Evolutionary conservation across 202 grass and related monocot genomes (phyloP), one percentile per base, ranked within the genome.

Genomic region (Zizania palustris): DNA sequence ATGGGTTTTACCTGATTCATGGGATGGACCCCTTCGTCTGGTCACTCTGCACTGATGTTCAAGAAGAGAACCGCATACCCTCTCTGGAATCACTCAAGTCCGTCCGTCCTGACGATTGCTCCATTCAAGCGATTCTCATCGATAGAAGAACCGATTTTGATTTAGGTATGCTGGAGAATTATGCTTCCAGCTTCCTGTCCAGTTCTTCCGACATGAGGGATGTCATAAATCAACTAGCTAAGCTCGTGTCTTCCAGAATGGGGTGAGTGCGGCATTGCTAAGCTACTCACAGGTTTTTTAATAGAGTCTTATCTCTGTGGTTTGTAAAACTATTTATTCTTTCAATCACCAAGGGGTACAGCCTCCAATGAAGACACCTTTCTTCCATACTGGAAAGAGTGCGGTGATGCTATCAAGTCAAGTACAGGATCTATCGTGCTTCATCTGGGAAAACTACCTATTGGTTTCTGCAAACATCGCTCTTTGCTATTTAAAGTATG

Each of bases 21-120:
- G 96, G 95, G 34, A 90, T 98, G 87, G 91, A 98, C 65, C 91
- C 96, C 44, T 98, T 90, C 69, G 89, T 98, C 20, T 98, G 96
- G 95, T 95, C 87, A 7, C 67, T 95, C 42, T 98, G 96, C 83
- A 93, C 82, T 35, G 93, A 91, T 28, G 75, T 85, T 33, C 86
- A 85, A 9, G 96, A 98, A 35, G 91, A 98, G 41, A 90, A 67
- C 83, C 84, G 63, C 53, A 92, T 98, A 60, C 96, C 96, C 5
- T 88, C 91, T 14, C 72, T 95, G 59, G 91, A 90, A 65, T 90
- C 85, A 0, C 87, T 98, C 13, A 87, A 75, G 59, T 80, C 82
- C 36, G 83, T 98, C 46, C 67, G 76, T n/a, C 81, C 86, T 11
- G 86, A 76, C 37, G 89, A 95, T 82, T 92, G 74, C 22, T 85